Base-by-base conservation (phyloP, 1,139 yeast genomes). In the Scheffersomyces insectosa region DNA sequence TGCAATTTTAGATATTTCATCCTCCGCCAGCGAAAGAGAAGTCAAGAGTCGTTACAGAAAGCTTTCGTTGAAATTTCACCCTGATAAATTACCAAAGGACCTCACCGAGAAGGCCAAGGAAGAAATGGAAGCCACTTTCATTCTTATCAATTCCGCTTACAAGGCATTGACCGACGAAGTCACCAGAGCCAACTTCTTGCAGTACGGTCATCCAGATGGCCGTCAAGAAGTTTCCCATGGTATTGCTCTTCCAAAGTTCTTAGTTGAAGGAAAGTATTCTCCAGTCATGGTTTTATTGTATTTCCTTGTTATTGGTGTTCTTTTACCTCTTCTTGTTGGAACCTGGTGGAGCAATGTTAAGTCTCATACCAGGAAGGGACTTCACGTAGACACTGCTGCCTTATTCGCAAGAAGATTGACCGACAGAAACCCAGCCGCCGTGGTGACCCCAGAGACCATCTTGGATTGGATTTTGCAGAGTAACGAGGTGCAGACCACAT, bases 131-230 rank as follows among this genome's bases (percentile, higher is more conserved):
- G 82, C 85, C 44, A 79, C 80, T 41, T 93, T 82, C 65, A 95
- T 91, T 38, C 76, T 80, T 53, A 86, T 95, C 57, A 86, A 90
- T 47, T 87, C 88, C 65, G 99, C 99, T 25, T 90, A 95, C 68
- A 88, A 90, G 65, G 89, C 99, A 0, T 77, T 95, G 53, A 95
- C 99, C 10, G 99, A 95, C 65, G 97, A 88, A 53, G 80, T 76
- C 29, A 83, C 90, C 9, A 83, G 83, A 56, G 88, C 87, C 52
- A 95, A 95, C 63, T 91, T 80, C 62, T 71, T 85, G 59, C 84
- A 81, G 57, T 93, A 85, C 59, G 99, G 99, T 37, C 96, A 95
- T 62, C 99, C 99, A 5, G 99, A 95, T 68, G 99, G 99, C 33
- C 97, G 96, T 39, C 97, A 89, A 64, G 88, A 88, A 38, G 77